Evolutionary conservation across 306 rosid species (phyloP).

Genomic region (Prunus armeniaca): DNA sequence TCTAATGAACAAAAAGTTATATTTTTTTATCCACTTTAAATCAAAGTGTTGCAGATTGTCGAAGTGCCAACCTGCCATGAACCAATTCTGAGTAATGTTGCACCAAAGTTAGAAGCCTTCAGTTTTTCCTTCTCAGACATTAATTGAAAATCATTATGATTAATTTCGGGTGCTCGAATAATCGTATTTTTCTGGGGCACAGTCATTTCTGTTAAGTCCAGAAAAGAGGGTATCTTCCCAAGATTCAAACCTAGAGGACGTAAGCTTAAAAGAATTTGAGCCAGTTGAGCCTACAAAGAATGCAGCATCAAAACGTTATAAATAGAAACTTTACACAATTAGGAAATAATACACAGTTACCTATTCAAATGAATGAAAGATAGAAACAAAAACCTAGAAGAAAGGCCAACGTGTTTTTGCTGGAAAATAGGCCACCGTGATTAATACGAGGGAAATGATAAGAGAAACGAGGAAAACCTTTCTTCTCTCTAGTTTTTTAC

Average conservation of each 20-base stretch:
- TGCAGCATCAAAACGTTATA: background rate
- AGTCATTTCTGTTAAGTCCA: conserved; percentile 9
- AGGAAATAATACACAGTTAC: too few species aligned
- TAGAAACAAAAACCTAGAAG: background rate
- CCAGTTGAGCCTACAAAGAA: conserved; percentile 16
- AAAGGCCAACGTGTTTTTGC: too few species aligned
- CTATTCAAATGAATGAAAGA: too few species aligned
- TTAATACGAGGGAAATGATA: background rate
- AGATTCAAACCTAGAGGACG: conserved; percentile 36
- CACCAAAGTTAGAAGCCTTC: conserved; percentile 40
- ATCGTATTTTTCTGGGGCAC: background rate
- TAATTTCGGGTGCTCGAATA: background rate
- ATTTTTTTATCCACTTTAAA: background rate
- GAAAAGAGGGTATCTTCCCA: conserved; percentile 12
- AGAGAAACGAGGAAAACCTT: background rate
- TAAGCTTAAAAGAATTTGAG: background rate
- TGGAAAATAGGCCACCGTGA: background rate
- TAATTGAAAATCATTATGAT: background rate
- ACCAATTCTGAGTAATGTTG: conserved; percentile 36
- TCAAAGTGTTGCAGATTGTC: background rate
- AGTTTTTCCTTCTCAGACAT: conserved; percentile 23
- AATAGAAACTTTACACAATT: too few species aligned
- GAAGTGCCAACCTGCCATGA: conserved; percentile 32
- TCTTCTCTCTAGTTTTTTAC: too few species aligned
- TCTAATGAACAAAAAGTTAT: background rate